Base-by-base conservation (phyloP, 805 yeast species). In the Wickerhamiella slavikovae region DNA sequence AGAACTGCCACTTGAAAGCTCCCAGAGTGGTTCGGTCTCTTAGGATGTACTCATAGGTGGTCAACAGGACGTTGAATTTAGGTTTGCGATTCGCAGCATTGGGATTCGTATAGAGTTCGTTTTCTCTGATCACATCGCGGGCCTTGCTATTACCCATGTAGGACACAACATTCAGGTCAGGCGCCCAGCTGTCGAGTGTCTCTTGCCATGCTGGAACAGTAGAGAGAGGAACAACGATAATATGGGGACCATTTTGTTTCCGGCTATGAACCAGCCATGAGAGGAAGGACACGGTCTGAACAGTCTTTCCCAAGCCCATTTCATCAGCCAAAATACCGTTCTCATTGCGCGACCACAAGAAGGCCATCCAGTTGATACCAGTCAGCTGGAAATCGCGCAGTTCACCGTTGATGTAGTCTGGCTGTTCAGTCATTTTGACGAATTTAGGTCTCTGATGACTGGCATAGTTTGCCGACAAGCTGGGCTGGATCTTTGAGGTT, bases 151-250 rank as follows among this genome's bases (percentile, higher is more conserved):
- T 89, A 29, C 99, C 99, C 60, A 83, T 63, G 48, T 85, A 89
- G 45, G 79, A 80, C 37, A 89, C 69, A 52, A 85, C 80, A 48
- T 91, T 89, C 35, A 89, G 60, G 47, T 83, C 96, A 2, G 98
- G 96, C 0, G 98, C 67, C 99, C 99, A 89, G 45, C 71, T 68
- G 43, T 89, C 96, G 52, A 89, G 79, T 3, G 98, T 89, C 48
- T 89, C 98, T 55, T 89, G 96, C 99, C 99, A 89, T 0, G 98
- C 93, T 3, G 96, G 94, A 32, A 89, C 71, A 0, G 99, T 89
- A 2, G 93, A 77, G 33, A 89, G 57, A 1, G 99, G 99, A 5
- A 89, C 98, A 18, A 89, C 98, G 13, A 89, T 89, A 25, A 89
- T 48, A 51, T 85, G 95, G 2, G 99, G 98, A 5, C 99, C 99